Evolutionary conservation across 2,329 filamentous ascomycete genomes (phyloP).

Genomic region (Scedosporium minutisporum): DNA sequence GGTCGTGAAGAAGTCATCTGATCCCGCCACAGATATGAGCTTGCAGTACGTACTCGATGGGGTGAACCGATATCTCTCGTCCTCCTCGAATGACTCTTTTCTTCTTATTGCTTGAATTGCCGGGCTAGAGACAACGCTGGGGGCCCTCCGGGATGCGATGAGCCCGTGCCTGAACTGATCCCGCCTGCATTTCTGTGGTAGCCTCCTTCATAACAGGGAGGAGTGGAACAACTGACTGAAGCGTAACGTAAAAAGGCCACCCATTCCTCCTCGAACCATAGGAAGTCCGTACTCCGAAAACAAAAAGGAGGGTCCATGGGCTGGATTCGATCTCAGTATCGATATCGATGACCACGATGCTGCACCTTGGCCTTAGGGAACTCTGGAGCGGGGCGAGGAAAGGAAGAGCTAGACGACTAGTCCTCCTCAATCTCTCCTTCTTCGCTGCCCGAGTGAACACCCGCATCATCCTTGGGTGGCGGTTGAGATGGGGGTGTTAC

Average conservation of each 20-base stretch:
- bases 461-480: constrained; percentile 42
- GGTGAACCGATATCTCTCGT: too few species aligned
- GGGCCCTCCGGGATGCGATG: too few species aligned
- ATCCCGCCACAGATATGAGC: too few species aligned
- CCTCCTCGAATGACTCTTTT: too few species aligned
- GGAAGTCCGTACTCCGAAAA: too few species aligned
- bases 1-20: too few species aligned
- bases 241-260: background rate
- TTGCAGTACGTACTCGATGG: too few species aligned
- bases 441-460: constrained; percentile 78
- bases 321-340: too few species aligned
- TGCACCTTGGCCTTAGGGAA: background rate
- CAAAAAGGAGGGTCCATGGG: too few species aligned
- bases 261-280: background rate
- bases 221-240: constrained; percentile 1
- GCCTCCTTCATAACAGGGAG: background rate
- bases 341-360: background rate
- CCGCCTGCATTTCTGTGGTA: background rate
- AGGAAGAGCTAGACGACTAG: constrained; percentile 20
- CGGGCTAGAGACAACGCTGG: too few species aligned
- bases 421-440: constrained; percentile 96
- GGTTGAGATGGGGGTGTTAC: constrained; percentile 43
- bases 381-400: background rate
- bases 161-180: too few species aligned
- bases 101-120: too few species aligned